Base-by-base conservation (phyloP, 345 rosid genomes). In the Corchorus olitorius region DNA sequence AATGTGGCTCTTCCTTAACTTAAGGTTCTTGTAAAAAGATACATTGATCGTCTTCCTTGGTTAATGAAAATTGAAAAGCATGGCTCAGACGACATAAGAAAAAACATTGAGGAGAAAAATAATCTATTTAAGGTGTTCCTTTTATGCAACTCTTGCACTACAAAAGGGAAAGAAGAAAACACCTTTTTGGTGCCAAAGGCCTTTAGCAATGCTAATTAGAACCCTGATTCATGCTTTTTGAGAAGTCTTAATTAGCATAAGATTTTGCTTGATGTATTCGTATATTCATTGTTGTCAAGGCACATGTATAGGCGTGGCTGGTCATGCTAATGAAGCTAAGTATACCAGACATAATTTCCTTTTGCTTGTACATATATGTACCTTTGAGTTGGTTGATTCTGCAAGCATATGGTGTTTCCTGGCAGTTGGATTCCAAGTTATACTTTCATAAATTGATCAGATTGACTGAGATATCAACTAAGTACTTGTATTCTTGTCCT, bases 301-400 rank as follows among this genome's bases (percentile, higher is more conserved):
- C 48, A 45, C 48, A 45, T 45, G 45, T 7, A 4, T 41, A 41
- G 45, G 45, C 7, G 7, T 41, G 7, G 45, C 5, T 1, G 45
- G 45, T 41, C 45, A 41, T 41, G 45, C 7, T 41, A 41, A 7
- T 41, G 7, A 41, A 41, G 27, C 27, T 27, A 27, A 27, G 27
- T 27, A 0, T 27, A 27, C 27, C 27, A 27, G 27, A 27, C 27
- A 27, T 27, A 27, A 27, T 27, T 27, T 27, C 27, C 27, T 27
- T 27, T 27, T 27, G 27, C 27, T 27, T 27, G 27, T 27, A 27
- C 27, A 27, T 27, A 27, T 27, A 27, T 27, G 27, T 46, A 66
- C 55, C 68, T 48, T 49, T 68, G 72, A 13, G 11, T 68, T 49
- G 12, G 27, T 64, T 68, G 58, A 68, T 48, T 43, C 33, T 49